phyloP scores from a whole-genome alignment of 305 asterid species.

The Caryopteris hybrid region DNA sequence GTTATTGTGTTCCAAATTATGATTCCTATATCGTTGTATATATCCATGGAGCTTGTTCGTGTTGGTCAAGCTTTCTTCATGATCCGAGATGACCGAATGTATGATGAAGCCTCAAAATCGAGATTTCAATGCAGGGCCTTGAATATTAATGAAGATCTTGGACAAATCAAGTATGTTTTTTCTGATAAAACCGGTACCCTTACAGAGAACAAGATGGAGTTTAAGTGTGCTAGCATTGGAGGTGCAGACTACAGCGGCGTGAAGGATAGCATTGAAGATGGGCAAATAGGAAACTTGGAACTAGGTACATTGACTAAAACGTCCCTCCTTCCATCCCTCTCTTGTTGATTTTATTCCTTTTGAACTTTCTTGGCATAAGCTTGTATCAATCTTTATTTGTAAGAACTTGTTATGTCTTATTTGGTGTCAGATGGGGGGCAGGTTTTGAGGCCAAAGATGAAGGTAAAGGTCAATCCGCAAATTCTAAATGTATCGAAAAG shows the following conservation, averaged over 20 bases:
- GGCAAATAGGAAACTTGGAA: constrained; percentile 29
- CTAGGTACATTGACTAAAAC: constrained; percentile 42
- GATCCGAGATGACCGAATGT: constrained; percentile 72
- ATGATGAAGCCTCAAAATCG: constrained; percentile 63
- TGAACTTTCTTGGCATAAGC: not conserved
- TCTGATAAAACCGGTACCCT: constrained; percentile 99
- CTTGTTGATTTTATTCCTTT: not conserved
- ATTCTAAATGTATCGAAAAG: constrained; percentile 54
- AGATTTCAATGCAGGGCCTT: constrained; percentile 97
- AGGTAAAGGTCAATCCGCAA: constrained; percentile 61
- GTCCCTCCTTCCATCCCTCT: not conserved
- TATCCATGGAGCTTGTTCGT: constrained; percentile 98
- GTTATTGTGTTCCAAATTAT: constrained; percentile 94
- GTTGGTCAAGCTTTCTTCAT: constrained; percentile 97
- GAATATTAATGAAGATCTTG: constrained; percentile 86
- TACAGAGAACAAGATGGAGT: constrained; percentile 99
- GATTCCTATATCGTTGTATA: constrained; percentile 96
- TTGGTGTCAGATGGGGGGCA: constrained; percentile 54
- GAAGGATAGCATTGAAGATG: constrained; percentile 31
- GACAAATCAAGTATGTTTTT: constrained; percentile 87
- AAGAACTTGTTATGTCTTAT: constrained; percentile 15
- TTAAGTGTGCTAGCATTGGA: constrained; percentile 88
- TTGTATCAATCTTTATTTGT: not conserved
- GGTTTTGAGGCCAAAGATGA: constrained; percentile 75
- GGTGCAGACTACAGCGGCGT: constrained; percentile 56